Evolutionary conservation across 176 grass and related monocot species (phyloP).

Genomic region (Elymus sibiricus): DNA sequence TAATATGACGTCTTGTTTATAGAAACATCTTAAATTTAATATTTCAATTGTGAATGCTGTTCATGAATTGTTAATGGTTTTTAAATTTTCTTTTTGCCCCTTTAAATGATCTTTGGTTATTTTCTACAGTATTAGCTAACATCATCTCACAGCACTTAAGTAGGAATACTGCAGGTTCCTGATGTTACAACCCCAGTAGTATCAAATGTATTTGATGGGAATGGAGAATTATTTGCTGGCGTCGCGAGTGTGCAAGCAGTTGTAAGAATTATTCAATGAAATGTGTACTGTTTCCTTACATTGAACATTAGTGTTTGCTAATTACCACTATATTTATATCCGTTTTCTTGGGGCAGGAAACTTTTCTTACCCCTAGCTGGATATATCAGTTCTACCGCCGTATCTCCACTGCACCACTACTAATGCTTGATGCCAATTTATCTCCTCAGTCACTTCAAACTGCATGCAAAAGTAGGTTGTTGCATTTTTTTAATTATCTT

Average conservation of each 20-base stretch:
- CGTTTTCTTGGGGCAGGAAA: slow-evolving; percentile 59
- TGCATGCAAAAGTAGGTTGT: slow-evolving; percentile 68
- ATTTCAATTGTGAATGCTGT: neutral
- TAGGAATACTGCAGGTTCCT: slow-evolving; percentile 68
- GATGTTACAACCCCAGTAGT: slow-evolving; percentile 77
- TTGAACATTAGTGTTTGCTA: neutral
- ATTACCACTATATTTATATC: slow-evolving; percentile 8
- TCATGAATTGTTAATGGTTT: neutral
- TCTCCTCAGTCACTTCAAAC: slow-evolving; percentile 58
- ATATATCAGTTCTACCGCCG: slow-evolving; percentile 51
- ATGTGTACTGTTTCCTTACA: neutral
- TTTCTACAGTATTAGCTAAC: neutral
- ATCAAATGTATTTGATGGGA: slow-evolving; percentile 77
- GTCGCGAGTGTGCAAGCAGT: slow-evolving; percentile 86
- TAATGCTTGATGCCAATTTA: slow-evolving; percentile 98
- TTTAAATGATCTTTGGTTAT: neutral
- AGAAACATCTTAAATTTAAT: neutral
- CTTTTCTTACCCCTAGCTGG: slow-evolving; percentile 67
- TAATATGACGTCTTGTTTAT: neutral
- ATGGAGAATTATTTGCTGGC: slow-evolving; percentile 62
- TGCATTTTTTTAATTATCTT: slow-evolving; percentile 15
- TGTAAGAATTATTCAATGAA: slow-evolving; percentile 57
- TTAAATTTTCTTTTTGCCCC: neutral
- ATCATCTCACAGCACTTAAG: slow-evolving; percentile 22
- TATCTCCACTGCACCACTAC: slow-evolving; percentile 61